Base-by-base conservation (phyloP, 805 yeast species). In the Wickerhamomyces hampshirensis region DNA sequence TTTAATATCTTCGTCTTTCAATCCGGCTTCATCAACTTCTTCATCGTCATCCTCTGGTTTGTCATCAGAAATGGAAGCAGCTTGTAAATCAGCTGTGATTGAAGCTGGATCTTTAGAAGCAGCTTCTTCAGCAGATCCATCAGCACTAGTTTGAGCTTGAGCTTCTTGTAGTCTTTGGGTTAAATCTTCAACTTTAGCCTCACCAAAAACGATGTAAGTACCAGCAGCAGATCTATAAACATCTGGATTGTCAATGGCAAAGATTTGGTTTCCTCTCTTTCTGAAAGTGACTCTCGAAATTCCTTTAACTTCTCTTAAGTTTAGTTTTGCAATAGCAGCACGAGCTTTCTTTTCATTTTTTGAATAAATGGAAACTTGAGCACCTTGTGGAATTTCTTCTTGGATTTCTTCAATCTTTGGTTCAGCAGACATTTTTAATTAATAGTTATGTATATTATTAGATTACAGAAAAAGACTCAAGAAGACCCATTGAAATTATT, bases 341-440 rank as follows among this genome's bases (percentile, higher is more conserved):
- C 93, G 84, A 57, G 98, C 96, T 75, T 91, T 89, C 78, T 85
- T 84, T 73, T 89, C 97, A 71, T 86, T 83, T 72, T 83, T 85
- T 64, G 87, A 73, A 66, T 84, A 71, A 66, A 89, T 75, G 61
- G 80, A 71, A 60, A 85, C 85, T 63, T 77, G 77, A 56, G 93
- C 83, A 55, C 91, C 93, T 65, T 79, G 84, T 63, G 89, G 87
- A 50, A 61, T 48, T 54, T 61, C 67, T 50, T 60, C 65, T 38
- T 42, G 38, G 31, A 44, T 30, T 33, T 40, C 45, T 31, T 44
- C 48, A 31, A 44, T 44, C 38, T 33, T 40, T 21, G 7, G 24
- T 21, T 21, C 24, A 9, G 33, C 33, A 30, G 42, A 34, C 40
- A 39, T 44, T 33, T 17, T 43, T 4, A 11, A 6, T 18, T 5